A percentile compares a stretch with the other conserved stretches of the same genome.
phyloP scores from a whole-genome alignment of 2,329 filamentous ascomycete genomes.

The Teratosphaeria destructans region DNA sequence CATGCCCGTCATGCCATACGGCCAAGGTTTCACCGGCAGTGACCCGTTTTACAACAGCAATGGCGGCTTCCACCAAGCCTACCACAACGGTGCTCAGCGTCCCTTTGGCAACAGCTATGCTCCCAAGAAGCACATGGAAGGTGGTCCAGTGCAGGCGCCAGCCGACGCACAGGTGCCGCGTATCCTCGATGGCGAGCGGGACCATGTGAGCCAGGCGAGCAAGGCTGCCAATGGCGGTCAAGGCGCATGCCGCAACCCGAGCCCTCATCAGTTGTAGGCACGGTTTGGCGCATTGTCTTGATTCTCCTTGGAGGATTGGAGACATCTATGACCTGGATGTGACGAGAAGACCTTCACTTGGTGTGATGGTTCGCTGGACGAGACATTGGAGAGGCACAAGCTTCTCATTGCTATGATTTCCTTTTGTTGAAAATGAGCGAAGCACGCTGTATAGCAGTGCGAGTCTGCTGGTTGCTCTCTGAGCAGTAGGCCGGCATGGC shows the following conservation, averaged over 20 bases:
- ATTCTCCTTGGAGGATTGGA: neutral
- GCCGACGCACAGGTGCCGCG: neutral
- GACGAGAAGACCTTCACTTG: neutral
- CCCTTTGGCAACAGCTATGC: constrained; percentile 6
- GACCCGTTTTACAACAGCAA: neutral
- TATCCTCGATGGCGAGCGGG: neutral
- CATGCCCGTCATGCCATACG: neutral
- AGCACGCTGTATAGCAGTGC: neutral
- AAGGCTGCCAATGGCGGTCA: neutral
- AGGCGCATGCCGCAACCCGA: neutral
- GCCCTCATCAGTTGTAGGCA: neutral
- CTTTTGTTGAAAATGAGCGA: neutral
- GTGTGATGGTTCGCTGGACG: neutral
- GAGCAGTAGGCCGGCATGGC: neutral
- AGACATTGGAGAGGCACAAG: neutral
- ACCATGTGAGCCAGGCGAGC: neutral
- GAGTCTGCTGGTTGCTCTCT: neutral
- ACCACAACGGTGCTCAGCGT: constrained; percentile 1
- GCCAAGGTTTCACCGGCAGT: neutral
- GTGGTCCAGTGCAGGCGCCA: constrained; percentile 1
- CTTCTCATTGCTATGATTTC: neutral
- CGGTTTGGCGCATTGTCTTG: neutral
- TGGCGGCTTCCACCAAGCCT: neutral
- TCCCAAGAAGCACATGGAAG: constrained; percentile 7
- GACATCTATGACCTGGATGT: neutral